Conservation (phyloP, 345 rosid genomes). For the Arabis alpina region DNA sequence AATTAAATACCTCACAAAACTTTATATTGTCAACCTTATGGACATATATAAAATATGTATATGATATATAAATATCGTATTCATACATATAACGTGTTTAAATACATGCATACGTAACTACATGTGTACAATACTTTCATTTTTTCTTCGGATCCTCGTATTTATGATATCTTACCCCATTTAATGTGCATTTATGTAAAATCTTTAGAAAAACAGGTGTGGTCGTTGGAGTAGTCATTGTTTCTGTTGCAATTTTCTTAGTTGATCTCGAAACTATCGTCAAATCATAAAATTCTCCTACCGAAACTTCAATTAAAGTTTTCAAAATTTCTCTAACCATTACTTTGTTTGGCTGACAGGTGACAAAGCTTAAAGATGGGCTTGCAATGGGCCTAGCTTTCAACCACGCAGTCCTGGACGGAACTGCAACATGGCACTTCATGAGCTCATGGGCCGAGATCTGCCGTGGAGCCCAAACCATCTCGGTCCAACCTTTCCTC, state of each 20-base stretch:
- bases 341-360: conserved; percentile 48
- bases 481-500: conserved; percentile 63
- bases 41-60: not conserved
- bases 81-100: not conserved
- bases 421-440: conserved; percentile 95
- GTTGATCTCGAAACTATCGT: conserved; percentile 20
- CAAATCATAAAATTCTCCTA: not conserved
- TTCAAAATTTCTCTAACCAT: not conserved
- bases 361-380: conserved; percentile 86
- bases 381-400: conserved; percentile 90
- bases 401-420: conserved; percentile 91
- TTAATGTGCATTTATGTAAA: conserved; percentile 29
- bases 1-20: not conserved
- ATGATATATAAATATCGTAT: not conserved
- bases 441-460: conserved; percentile 88
- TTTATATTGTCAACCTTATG: not conserved
- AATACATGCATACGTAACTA: not conserved
- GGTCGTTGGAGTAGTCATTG: conserved; percentile 33
- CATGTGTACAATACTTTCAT: not conserved
- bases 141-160: conserved; percentile 1
- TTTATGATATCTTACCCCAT: not conserved
- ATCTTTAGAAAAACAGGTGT: conserved; percentile 21
- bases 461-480: conserved; percentile 55
- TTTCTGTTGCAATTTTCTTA: conserved; percentile 14
- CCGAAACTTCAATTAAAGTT: not conserved